These are phyloP conservation scores for Lentinus brumalis DNA, from an alignment of 768 basidiomycete genomes.

Conservation along the genomic window DNA sequence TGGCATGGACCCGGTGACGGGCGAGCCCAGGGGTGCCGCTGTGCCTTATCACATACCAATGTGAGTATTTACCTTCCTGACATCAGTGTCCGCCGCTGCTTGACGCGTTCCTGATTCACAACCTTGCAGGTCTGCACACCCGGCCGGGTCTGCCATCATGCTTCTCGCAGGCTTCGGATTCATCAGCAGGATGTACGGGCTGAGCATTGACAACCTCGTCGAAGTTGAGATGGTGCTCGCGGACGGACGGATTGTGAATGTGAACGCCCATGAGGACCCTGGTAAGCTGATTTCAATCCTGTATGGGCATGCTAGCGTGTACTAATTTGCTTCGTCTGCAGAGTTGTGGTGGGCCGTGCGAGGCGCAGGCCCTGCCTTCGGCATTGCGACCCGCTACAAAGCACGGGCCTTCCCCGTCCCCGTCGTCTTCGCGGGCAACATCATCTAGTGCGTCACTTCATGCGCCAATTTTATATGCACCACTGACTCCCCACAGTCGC, in stretches of 20 bases:
- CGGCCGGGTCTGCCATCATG: conserved; percentile 79
- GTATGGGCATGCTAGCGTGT: too few relatives aligned
- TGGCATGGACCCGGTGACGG: conserved; percentile 42
- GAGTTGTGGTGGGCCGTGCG: conserved; percentile 90
- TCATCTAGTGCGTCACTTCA: conserved; percentile 72
- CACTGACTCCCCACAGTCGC: conserved; percentile 50
- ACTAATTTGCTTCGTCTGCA: conserved; percentile 28
- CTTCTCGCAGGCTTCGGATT: conserved; percentile 89
- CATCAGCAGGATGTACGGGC: conserved; percentile 77
- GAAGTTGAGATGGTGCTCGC: conserved; percentile 92
- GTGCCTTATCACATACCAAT: conserved; percentile 84
- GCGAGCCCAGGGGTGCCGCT: conserved; percentile 48
- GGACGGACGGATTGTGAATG: conserved; percentile 82
- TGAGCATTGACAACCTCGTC: conserved; percentile 88
- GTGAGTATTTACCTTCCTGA: conserved; percentile 42
- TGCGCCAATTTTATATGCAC: background rate
- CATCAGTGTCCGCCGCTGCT: too few relatives aligned
- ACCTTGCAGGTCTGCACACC: conserved; percentile 65
- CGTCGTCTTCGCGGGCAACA: conserved; percentile 88
- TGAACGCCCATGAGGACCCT: conserved; percentile 70
- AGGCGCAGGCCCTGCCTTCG: conserved; percentile 81
- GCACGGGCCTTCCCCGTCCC: conserved; percentile 88
- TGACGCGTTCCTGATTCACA: background rate
- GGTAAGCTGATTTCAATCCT: conserved; percentile 41
- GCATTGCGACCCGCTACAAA: conserved; percentile 88